Conservation (phyloP, 805 yeast species). For the Wickerhamia fluorescens region DNA sequence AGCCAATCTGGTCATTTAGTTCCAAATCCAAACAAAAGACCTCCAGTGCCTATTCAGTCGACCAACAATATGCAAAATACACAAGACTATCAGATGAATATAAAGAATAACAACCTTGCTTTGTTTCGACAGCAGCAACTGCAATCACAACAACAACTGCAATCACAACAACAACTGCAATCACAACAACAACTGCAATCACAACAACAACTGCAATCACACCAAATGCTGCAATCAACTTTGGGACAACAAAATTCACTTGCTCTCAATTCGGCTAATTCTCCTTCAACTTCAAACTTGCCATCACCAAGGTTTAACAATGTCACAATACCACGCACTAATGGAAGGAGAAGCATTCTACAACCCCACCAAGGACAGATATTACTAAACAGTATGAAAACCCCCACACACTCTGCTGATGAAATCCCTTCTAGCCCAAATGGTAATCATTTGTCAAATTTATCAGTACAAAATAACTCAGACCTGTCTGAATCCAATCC, state of each 20-base stretch:
- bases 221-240: no score
- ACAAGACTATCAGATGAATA: conserved; percentile 5
- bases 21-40: conserved; percentile 28
- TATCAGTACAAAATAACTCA: conserved; percentile 26
- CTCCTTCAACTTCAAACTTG: no score
- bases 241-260: no score
- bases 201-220: conserved; percentile 4
- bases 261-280: no score
- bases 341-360: conserved; percentile 11
- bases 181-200: conserved; percentile 3
- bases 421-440: conserved; percentile 37
- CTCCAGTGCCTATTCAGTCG: conserved; percentile 20
- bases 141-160: conserved; percentile 7
- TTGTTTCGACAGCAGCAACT: conserved; percentile 2
- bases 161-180: conserved; percentile 11
- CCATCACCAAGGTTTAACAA: conserved; percentile 6
- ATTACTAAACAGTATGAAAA: conserved; percentile 19
- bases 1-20: conserved; percentile 29
- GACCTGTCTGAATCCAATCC: conserved; percentile 36
- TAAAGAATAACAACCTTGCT: conserved; percentile 1
- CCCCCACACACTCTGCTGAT: conserved; percentile 33
- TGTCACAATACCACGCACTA: conserved; percentile 2
- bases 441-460: conserved; percentile 17
- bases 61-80: conserved; percentile 4
- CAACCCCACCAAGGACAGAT: conserved; percentile 11